Conservation (phyloP, 2,329 filamentous ascomycete species). For the Hypoxylon sp. region DNA sequence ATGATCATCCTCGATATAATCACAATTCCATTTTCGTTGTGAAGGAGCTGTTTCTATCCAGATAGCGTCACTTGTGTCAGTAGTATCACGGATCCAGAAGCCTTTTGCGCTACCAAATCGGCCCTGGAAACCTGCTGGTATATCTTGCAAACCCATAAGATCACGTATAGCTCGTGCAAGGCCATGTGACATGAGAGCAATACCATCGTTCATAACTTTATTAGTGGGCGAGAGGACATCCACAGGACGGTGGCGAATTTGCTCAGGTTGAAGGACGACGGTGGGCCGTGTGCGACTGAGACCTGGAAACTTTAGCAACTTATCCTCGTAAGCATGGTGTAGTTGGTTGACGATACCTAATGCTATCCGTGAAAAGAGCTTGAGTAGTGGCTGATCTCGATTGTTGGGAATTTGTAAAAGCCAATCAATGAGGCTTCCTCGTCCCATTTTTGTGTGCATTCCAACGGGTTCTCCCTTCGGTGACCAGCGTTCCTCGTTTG, state of each 20-base stretch:
- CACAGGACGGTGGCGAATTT: constrained; percentile 60
- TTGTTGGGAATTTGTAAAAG: constrained; percentile 65
- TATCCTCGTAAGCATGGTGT: neutral
- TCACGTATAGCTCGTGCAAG: constrained; percentile 69
- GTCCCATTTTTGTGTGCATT: constrained; percentile 50
- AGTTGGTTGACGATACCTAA: constrained; percentile 60
- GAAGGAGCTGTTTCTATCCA: constrained; percentile 79
- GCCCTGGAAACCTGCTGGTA: constrained; percentile 77
- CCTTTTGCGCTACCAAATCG: constrained; percentile 82
- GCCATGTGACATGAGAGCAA: constrained; percentile 73
- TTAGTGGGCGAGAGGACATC: constrained; percentile 60
- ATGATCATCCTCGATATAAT: constrained; percentile 63
- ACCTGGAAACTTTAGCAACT: constrained; percentile 56
- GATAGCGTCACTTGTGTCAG: constrained; percentile 61
- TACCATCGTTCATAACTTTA: constrained; percentile 76
- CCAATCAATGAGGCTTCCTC: constrained; percentile 66
- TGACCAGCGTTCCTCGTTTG: constrained; percentile 51
- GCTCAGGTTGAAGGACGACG: constrained; percentile 60
- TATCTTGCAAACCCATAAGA: constrained; percentile 64
- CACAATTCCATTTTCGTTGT: constrained; percentile 76
- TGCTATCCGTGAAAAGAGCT: constrained; percentile 71
- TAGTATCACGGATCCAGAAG: constrained; percentile 76
- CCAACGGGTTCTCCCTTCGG: constrained; percentile 45
- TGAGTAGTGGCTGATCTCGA: constrained; percentile 63
- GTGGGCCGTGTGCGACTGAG: constrained; percentile 67